Conservation (phyloP, 2,329 filamentous ascomycete genomes). For the Paracorniculantispora psalliotae region DNA sequence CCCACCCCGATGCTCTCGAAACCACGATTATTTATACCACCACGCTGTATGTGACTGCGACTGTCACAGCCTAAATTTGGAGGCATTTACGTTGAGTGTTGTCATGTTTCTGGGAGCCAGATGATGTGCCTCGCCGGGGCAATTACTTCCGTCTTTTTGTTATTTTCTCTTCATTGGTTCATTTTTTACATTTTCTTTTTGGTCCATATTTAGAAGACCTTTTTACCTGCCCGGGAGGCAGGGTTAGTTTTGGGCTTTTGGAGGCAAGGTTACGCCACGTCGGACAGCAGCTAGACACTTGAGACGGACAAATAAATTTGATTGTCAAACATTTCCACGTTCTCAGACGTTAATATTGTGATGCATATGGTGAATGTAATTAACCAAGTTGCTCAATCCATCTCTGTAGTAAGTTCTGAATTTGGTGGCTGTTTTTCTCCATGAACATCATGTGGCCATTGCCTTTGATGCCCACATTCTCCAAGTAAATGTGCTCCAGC, state of each 20-base stretch:
- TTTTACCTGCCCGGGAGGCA: slow-evolving; percentile 9
- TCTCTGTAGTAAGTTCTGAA: slow-evolving; percentile 23
- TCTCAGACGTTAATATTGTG: not conserved
- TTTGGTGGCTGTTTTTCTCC: slow-evolving; percentile 42
- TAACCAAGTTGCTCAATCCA: slow-evolving; percentile 18
- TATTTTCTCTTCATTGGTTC: slow-evolving; percentile 16
- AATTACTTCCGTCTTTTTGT: slow-evolving; percentile 10
- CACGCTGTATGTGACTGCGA: slow-evolving; percentile 18
- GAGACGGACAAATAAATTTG: slow-evolving; percentile 3
- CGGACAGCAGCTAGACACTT: not conserved
- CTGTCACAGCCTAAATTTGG: not conserved
- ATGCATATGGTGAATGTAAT: not conserved
- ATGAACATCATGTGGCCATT: slow-evolving; percentile 46
- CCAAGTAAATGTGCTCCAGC: slow-evolving; percentile 32
- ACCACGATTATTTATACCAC: slow-evolving; percentile 19
- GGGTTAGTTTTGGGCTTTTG: not conserved
- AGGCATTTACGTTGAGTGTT: not conserved
- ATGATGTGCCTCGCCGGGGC: not conserved
- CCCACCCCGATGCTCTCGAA: slow-evolving; percentile 10
- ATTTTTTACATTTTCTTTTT: slow-evolving; percentile 16
- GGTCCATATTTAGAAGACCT: slow-evolving; percentile 16
- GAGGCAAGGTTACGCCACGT: not conserved
- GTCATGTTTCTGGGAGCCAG: not conserved
- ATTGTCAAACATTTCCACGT: not conserved
- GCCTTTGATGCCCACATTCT: slow-evolving; percentile 34